phyloP scores from a whole-genome alignment of 73 alveolate genomes.

The Symbiodinium pilosum region DNA sequence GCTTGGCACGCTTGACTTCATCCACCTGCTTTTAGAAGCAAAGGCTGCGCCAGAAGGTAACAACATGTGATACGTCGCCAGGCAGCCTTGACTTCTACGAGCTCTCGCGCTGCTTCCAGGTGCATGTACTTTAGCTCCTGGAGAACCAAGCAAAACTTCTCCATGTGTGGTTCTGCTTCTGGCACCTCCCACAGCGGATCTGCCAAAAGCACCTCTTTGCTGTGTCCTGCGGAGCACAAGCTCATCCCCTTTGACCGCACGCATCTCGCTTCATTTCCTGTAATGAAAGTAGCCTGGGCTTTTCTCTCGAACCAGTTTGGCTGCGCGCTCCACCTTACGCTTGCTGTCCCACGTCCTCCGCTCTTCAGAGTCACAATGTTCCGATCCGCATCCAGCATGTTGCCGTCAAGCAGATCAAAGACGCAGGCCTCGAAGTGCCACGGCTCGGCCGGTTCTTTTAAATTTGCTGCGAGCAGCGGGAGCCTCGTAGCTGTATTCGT shows the following conservation, averaged over 20 bases:
- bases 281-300: background rate
- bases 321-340: no score
- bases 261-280: background rate
- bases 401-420: slow-evolving; percentile 91
- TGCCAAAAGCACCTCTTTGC: slow-evolving; percentile 52
- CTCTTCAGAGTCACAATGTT: slow-evolving; percentile 79
- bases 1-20: background rate
- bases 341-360: no score
- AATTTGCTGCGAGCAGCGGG: background rate
- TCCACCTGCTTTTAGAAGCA: no score
- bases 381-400: slow-evolving; percentile 90
- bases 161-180: no score
- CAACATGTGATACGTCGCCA: no score
- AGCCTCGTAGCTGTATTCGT: slow-evolving; percentile 87
- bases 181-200: slow-evolving; percentile 82
- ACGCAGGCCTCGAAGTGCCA: slow-evolving; percentile 32
- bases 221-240: background rate
- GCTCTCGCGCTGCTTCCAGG: slow-evolving; percentile 84
- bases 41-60: no score
- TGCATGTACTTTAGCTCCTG: slow-evolving; percentile 88
- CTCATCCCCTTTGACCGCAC: background rate
- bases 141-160: background rate
- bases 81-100: slow-evolving; percentile 59
- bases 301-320: background rate
- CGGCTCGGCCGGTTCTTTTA: background rate